Evolutionary conservation across 2,329 filamentous ascomycete genomes (phyloP).

Genomic region (Cucurbitaria berberidis): DNA sequence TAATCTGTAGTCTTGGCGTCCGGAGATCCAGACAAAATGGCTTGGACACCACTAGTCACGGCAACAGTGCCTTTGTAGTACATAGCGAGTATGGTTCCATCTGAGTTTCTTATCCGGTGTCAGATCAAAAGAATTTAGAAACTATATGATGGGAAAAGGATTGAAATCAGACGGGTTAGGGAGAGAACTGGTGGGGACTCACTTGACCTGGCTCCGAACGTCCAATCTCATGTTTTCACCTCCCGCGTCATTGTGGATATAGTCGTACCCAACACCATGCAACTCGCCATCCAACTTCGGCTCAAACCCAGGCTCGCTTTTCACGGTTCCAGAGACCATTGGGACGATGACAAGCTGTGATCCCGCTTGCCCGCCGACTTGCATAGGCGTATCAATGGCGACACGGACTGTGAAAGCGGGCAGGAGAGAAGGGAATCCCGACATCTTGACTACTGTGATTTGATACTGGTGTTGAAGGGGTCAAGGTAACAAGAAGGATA

Average conservation of each 20-base stretch:
- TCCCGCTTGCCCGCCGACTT: slow-evolving; percentile 33
- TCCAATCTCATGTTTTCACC: slow-evolving; percentile 38
- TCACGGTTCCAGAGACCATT: slow-evolving; percentile 39
- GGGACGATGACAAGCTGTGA: slow-evolving; percentile 34
- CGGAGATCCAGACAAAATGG: slow-evolving; percentile 23
- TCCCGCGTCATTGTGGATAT: slow-evolving; percentile 39
- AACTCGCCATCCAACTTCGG: slow-evolving; percentile 36
- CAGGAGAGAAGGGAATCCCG: slow-evolving; percentile 37
- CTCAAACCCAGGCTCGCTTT: slow-evolving; percentile 38
- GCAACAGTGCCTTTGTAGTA: slow-evolving; percentile 42
- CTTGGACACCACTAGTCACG: slow-evolving; percentile 31
- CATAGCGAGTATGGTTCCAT: slow-evolving; percentile 38
- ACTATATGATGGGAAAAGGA: background rate
- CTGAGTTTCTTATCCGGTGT: slow-evolving; percentile 19
- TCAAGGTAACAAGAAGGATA: background rate
- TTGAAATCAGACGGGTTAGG: background rate
- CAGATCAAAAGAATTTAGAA: background rate
- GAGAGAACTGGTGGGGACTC: too few relatives aligned
- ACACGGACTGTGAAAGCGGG: slow-evolving; percentile 42
- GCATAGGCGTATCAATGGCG: slow-evolving; percentile 34
- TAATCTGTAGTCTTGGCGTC: slow-evolving; percentile 39
- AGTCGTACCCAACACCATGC: slow-evolving; percentile 42
- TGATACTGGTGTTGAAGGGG: too few relatives aligned
- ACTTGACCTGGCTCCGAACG: slow-evolving; percentile 38
- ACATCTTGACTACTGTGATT: slow-evolving; percentile 15